phyloP scores from a whole-genome alignment of 75 land plant genomes.

The Larix kaempferi region DNA sequence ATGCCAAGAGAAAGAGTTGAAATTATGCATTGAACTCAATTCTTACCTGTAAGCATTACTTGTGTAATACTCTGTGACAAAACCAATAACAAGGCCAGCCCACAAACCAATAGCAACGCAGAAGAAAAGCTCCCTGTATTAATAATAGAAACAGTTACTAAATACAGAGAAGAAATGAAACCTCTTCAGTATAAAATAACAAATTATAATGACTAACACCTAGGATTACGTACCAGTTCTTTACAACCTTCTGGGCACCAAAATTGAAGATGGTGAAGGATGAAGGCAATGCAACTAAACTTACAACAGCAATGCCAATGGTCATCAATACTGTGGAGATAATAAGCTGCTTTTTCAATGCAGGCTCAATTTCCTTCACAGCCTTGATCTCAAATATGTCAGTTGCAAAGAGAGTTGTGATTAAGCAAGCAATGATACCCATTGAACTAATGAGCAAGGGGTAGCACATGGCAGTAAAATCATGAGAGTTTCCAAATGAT shows the following conservation, averaged over 20 bases:
- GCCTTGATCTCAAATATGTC: slow-evolving; percentile 59
- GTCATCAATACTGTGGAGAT: slow-evolving; percentile 80
- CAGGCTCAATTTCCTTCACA: slow-evolving; percentile 70
- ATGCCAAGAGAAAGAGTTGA: too few relatives aligned
- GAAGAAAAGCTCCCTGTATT: slow-evolving; percentile 56
- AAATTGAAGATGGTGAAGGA: slow-evolving; percentile 77
- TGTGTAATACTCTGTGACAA: slow-evolving; percentile 71
- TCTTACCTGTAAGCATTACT: slow-evolving; percentile 67
- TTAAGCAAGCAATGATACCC: slow-evolving; percentile 62
- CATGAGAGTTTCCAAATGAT: slow-evolving; percentile 55
- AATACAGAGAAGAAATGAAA: not conserved
- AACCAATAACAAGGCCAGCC: slow-evolving; percentile 77
- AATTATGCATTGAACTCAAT: not conserved
- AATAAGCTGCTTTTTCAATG: slow-evolving; percentile 67
- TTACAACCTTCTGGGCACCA: slow-evolving; percentile 63
- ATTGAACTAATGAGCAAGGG: slow-evolving; percentile 62
- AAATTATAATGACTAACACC: not conserved
- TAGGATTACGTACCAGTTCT: slow-evolving; percentile 48
- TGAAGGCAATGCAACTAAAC: slow-evolving; percentile 54
- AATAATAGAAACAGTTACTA: not conserved
- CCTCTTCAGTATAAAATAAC: not conserved
- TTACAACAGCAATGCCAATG: slow-evolving; percentile 57
- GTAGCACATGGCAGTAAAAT: slow-evolving; percentile 58
- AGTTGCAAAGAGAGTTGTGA: slow-evolving; percentile 67
- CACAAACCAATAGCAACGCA: slow-evolving; percentile 66